These are phyloP conservation scores for Cyathus striatus DNA, from an alignment of 768 basidiomycete genomes.

Conservation along the genomic window DNA sequence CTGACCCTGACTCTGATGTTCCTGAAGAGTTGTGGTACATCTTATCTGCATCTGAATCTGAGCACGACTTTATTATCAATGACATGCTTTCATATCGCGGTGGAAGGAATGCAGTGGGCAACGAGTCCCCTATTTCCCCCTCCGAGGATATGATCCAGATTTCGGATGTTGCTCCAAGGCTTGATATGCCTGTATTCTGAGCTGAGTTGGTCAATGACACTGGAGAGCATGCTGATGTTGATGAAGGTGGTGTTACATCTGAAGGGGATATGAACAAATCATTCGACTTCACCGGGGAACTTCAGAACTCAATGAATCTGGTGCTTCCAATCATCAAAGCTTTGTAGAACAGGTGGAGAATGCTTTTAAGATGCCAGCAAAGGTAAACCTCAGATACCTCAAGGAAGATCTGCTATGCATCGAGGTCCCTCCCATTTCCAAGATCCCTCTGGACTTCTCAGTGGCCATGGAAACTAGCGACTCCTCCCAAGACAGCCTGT, in stretches of 20 bases:
- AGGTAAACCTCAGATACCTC: conserved; percentile 53
- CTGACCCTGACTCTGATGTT: conserved; percentile 76
- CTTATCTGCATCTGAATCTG: conserved; percentile 34
- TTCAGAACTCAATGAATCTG: conserved; percentile 67
- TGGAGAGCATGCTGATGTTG: conserved; percentile 23
- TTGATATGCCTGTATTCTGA: conserved; percentile 33
- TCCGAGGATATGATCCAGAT: no score
- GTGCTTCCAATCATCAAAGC: conserved; percentile 61
- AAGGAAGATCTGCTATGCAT: conserved; percentile 23
- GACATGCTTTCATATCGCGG: conserved; percentile 12
- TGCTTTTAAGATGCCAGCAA: conserved; percentile 74
- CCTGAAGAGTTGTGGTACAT: conserved; percentile 72
- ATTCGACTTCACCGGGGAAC: conserved; percentile 82
- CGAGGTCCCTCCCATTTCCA: conserved; percentile 49
- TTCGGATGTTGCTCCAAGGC: conserved; percentile 11
- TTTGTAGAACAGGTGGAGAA: conserved; percentile 82
- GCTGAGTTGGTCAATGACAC: conserved; percentile 27
- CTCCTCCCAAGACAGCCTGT: conserved; percentile 9
- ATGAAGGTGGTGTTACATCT: conserved; percentile 32
- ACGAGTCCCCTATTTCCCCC: conserved; percentile 11
- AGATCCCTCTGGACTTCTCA: conserved; percentile 28
- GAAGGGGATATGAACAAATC: conserved; percentile 73
- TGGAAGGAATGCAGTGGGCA: neutral
- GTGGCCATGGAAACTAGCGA: conserved; percentile 1
- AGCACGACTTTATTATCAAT: conserved; percentile 19